Conservation (phyloP, 2,329 filamentous ascomycete species). For the Cordyceps militaris region DNA sequence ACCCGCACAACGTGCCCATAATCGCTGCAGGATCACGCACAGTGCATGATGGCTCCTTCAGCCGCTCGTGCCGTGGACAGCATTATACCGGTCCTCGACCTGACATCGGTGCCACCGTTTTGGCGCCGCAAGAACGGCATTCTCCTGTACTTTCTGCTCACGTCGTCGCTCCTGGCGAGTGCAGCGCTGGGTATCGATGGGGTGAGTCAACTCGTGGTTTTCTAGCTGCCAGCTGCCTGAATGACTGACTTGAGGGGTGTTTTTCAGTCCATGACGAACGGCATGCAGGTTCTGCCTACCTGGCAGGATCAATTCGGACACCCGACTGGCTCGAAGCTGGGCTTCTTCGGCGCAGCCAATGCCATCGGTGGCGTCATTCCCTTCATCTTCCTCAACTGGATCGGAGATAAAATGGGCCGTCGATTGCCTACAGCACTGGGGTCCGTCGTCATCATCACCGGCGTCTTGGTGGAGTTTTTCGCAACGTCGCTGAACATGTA, state of each 20-base stretch:
- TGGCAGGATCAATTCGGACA: constrained; percentile 34
- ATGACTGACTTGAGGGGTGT: background rate
- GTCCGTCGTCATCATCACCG: constrained; percentile 31
- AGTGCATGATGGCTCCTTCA: constrained; percentile 25
- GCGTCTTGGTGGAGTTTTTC: constrained; percentile 30
- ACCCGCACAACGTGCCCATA: background rate
- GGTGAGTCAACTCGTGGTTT: constrained; percentile 21
- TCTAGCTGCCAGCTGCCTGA: background rate
- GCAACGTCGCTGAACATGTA: constrained; percentile 30
- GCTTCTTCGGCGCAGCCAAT: constrained; percentile 33
- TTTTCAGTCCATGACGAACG: constrained; percentile 32
- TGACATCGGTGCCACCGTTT: constrained; percentile 26
- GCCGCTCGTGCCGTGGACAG: constrained; percentile 25
- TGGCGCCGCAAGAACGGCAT: constrained; percentile 35
- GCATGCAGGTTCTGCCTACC: constrained; percentile 29
- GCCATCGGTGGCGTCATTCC: constrained; percentile 34
- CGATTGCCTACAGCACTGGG: constrained; percentile 29
- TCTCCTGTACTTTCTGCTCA: constrained; percentile 35
- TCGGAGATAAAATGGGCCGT: constrained; percentile 29
- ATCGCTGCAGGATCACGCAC: constrained; percentile 1
- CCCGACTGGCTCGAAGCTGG: constrained; percentile 30
- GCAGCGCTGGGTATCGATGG: constrained; percentile 36
- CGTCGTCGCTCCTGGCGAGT: constrained; percentile 35
- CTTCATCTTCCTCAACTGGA: constrained; percentile 29
- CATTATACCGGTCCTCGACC: constrained; percentile 26